phyloP scores from a whole-genome alignment of 2,329 filamentous ascomycete genomes.

The Thermoascus crustaceus region DNA sequence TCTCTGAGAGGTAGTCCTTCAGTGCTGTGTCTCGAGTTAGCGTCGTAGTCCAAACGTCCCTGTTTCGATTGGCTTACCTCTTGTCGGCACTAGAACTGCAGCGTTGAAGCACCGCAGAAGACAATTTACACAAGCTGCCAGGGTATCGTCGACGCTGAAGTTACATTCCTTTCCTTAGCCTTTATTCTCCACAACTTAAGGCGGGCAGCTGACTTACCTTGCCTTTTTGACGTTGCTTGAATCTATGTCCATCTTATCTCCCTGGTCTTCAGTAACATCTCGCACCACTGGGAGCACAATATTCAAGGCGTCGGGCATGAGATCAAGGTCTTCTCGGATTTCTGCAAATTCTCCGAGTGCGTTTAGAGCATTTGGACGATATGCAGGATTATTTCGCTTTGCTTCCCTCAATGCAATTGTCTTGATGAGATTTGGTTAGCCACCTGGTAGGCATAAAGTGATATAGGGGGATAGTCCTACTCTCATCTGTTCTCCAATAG shows the following conservation, averaged over 20 bases:
- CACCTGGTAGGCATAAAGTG: background rate
- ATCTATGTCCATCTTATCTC: conserved; percentile 64
- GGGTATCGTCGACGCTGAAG: conserved; percentile 25
- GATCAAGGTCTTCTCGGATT: conserved; percentile 58
- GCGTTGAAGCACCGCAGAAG: conserved; percentile 31
- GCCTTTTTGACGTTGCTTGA: conserved; percentile 36
- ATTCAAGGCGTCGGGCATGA: conserved; percentile 58
- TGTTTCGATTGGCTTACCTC: conserved; percentile 17
- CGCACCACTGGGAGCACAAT: conserved; percentile 59
- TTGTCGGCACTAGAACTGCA: conserved; percentile 12
- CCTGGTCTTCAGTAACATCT: conserved; percentile 42
- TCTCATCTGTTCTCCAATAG: conserved; percentile 60
- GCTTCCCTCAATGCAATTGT: conserved; percentile 70
- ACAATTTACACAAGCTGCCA: conserved; percentile 32
- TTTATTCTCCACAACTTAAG: conserved; percentile 1
- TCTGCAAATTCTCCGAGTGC: conserved; percentile 66
- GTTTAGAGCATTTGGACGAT: conserved; percentile 66
- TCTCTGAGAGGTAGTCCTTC: conserved; percentile 21
- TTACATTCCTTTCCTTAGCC: background rate
- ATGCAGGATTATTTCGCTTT: conserved; percentile 80
- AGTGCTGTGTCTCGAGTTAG: conserved; percentile 15
- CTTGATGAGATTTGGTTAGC: conserved; percentile 31
- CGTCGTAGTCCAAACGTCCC: conserved; percentile 9
- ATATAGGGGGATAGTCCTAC: conserved; percentile 36
- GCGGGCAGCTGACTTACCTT: conserved; percentile 15